Percentiles rank a stretch among this genome's conserved stretches.
These are phyloP conservation scores for Mycena metata DNA, from an alignment of 768 basidiomycete genomes.

Conservation along the genomic window DNA sequence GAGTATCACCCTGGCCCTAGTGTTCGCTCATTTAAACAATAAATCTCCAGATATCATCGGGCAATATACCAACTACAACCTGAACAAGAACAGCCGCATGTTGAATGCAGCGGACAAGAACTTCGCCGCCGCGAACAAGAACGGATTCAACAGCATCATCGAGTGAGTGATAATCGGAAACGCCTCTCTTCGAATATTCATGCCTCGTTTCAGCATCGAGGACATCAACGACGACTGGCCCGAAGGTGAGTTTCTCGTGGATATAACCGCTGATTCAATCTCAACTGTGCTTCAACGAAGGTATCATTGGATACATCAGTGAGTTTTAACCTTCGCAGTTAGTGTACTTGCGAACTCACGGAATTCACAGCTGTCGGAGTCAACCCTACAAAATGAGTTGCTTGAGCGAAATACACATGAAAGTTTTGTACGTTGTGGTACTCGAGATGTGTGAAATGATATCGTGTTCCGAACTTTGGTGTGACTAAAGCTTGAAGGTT, in stretches of 20 bases:
- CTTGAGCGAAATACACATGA: background rate
- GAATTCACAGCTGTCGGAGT: conserved; percentile 17
- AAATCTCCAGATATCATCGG: conserved; percentile 40
- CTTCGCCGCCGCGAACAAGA: conserved; percentile 42
- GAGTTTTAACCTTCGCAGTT: background rate
- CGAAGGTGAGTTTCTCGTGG: conserved; percentile 32
- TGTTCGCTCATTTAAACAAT: background rate
- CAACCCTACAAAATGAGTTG: conserved; percentile 15
- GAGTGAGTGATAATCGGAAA: conserved; percentile 16
- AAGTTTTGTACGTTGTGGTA: too few relatives aligned
- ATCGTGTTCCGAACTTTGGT: background rate
- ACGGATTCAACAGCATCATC: conserved; percentile 46
- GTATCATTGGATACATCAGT: conserved; percentile 32
- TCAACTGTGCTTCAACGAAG: background rate
- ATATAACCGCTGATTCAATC: background rate
- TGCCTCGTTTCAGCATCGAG: conserved; percentile 29
- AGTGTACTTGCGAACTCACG: background rate
- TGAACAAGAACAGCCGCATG: conserved; percentile 42
- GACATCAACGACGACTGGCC: conserved; percentile 49
- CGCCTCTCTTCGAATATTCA: background rate
- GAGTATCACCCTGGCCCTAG: background rate
- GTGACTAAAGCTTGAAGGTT: background rate
- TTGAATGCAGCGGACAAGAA: conserved; percentile 48
- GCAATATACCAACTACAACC: conserved; percentile 44
- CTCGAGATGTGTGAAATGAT: too few relatives aligned